A percentile compares a stretch with the other conserved stretches of the same genome.
Evolutionary conservation across 2,329 filamentous ascomycete genomes (phyloP).

Genomic region (Phialophora verrucosa): DNA sequence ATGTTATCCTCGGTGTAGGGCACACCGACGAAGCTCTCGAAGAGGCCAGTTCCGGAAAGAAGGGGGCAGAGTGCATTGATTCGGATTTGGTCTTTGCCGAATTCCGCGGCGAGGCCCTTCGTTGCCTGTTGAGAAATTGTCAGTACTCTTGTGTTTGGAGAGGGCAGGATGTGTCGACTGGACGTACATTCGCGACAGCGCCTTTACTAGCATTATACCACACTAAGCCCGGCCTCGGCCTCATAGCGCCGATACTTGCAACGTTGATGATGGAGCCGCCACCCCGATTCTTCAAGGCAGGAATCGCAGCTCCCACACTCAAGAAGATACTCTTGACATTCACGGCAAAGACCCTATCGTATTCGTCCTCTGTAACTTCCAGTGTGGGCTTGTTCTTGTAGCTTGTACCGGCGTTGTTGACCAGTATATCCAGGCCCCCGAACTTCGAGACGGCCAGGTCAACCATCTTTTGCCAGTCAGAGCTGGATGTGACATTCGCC

Average conservation of each 20-base stretch:
- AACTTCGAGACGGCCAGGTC: constrained; percentile 34
- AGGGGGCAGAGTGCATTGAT: constrained; percentile 66
- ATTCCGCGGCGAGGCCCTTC: constrained; percentile 61
- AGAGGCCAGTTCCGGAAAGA: constrained; percentile 69
- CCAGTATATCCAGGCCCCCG: constrained; percentile 36
- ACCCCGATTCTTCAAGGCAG: constrained; percentile 48
- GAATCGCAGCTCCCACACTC: constrained; percentile 45
- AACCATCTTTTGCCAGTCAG: constrained; percentile 38
- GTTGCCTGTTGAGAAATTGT: constrained; percentile 51
- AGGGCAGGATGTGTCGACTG: too few relatives aligned
- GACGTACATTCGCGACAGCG: constrained; percentile 51
- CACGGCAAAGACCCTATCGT: constrained; percentile 52
- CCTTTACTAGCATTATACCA: constrained; percentile 56
- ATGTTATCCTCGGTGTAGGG: constrained; percentile 54
- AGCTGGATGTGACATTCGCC: constrained; percentile 33
- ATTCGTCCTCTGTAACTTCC: constrained; percentile 49
- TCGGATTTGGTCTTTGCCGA: constrained; percentile 55
- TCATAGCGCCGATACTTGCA: constrained; percentile 50
- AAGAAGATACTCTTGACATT: constrained; percentile 53
- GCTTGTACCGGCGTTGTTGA: constrained; percentile 39
- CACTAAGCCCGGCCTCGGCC: constrained; percentile 51
- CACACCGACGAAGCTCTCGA: constrained; percentile 49
- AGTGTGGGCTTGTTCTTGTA: constrained; percentile 46
- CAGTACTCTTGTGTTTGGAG: neutral
- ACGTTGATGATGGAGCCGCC: constrained; percentile 55